Conservation (phyloP, 2,329 filamentous ascomycete genomes). For the Pestalotiopsis sp. region DNA sequence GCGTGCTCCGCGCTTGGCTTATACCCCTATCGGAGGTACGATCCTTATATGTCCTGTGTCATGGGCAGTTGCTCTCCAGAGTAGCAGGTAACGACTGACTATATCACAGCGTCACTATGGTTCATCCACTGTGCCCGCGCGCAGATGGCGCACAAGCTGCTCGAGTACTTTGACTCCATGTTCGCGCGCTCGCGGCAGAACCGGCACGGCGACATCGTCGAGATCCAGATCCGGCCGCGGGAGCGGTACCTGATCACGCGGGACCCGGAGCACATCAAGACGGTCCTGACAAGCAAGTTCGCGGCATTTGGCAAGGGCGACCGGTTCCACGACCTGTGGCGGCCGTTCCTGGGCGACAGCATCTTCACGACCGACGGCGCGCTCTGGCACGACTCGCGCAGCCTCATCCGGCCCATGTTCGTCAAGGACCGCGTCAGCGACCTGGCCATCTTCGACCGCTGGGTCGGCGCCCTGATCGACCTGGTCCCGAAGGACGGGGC, state of each 20-base stretch:
- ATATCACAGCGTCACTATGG: conserved; percentile 19
- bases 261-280: conserved; percentile 59
- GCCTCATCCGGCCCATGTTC: conserved; percentile 56
- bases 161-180: conserved; percentile 31
- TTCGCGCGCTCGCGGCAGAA: conserved; percentile 27
- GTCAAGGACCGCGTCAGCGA: conserved; percentile 45
- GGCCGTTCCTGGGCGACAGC: conserved; percentile 52
- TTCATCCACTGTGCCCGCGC: conserved; percentile 27
- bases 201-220: conserved; percentile 35
- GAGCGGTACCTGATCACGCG: conserved; percentile 44
- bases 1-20: conserved; percentile 31
- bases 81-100: too few relatives aligned
- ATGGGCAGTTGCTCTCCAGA: too few relatives aligned
- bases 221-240: conserved; percentile 32
- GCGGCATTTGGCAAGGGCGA: conserved; percentile 51
- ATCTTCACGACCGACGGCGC: conserved; percentile 56
- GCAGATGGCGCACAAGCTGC: conserved; percentile 31
- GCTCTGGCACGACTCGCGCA: conserved; percentile 53
- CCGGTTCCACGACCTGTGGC: conserved; percentile 41
- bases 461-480: conserved; percentile 58
- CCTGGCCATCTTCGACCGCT: conserved; percentile 58
- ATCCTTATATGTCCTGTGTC: neutral
- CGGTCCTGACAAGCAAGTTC: conserved; percentile 56
- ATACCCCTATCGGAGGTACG: conserved; percentile 35
- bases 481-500: conserved; percentile 55